These are phyloP conservation scores for Quercus agrifolia DNA, from an alignment of 306 rosid species.

Conservation along the genomic window DNA sequence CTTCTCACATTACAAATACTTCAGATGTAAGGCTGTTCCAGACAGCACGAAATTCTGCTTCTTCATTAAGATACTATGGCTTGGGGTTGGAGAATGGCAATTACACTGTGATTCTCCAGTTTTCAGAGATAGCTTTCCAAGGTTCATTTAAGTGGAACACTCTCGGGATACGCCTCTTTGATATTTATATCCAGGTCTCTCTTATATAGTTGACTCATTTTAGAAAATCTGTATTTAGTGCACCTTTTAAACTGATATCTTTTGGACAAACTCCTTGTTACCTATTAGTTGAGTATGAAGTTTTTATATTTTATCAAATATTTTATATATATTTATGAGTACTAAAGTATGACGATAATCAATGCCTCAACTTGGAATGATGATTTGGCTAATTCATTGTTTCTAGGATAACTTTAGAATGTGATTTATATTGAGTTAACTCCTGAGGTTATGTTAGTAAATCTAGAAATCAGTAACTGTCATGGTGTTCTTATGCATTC, in stretches of 20 bases:
- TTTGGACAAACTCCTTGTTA: not conserved
- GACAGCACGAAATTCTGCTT: conserved; percentile 67
- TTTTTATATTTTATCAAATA: not conserved
- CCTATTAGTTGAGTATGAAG: not conserved
- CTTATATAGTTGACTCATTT: not conserved
- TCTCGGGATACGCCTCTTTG: conserved; percentile 73
- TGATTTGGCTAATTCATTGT: not conserved
- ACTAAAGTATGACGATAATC: not conserved
- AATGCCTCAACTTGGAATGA: not conserved
- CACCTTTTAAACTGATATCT: not conserved
- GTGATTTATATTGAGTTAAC: not conserved
- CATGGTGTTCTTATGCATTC: not conserved
- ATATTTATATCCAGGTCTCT: conserved; percentile 73
- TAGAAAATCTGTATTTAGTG: not conserved
- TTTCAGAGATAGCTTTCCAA: conserved; percentile 55
- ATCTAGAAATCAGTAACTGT: not conserved
- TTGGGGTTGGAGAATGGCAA: conserved; percentile 71
- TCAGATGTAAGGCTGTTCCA: conserved; percentile 54
- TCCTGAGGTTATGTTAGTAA: not conserved
- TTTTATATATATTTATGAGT: too few relatives aligned
- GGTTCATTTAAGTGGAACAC: conserved; percentile 50
- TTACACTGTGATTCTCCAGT: conserved; percentile 66
- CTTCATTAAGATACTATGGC: conserved; percentile 82
- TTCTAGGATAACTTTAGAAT: not conserved
- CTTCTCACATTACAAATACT: conserved; percentile 44